Evolutionary conservation across 306 rosid species (phyloP).

Genomic region (Nissolia schottii): DNA sequence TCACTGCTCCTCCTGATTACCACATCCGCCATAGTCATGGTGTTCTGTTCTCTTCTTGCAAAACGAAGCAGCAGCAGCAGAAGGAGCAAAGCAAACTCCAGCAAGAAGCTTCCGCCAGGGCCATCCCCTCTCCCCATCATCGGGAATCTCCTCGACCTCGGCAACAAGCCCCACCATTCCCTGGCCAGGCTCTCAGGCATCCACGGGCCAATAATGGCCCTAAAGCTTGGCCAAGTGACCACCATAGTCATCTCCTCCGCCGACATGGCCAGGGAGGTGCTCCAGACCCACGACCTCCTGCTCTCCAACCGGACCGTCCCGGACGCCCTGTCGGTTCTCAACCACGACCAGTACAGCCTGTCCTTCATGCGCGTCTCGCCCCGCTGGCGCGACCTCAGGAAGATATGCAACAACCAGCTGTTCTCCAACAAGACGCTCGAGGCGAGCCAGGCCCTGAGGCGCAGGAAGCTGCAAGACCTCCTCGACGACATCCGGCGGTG

Average conservation of each 20-base stretch:
- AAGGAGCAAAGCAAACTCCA: background rate
- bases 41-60: background rate
- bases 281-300: constrained; percentile 21
- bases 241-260: constrained; percentile 12
- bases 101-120: constrained; percentile 59
- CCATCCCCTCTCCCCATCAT: constrained; percentile 32
- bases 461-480: constrained; percentile 28
- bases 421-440: constrained; percentile 36
- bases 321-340: background rate
- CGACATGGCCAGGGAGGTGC: constrained; percentile 33
- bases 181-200: background rate
- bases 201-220: constrained; percentile 25
- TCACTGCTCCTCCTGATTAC: background rate
- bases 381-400: constrained; percentile 17
- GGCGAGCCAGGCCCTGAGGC: constrained; percentile 6
- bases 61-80: background rate
- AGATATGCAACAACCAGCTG: constrained; percentile 24
- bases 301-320: constrained; percentile 20
- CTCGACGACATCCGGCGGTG: background rate
- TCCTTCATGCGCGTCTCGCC: constrained; percentile 30
- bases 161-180: constrained; percentile 24
- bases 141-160: background rate
- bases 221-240: constrained; percentile 14
- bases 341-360: constrained; percentile 17
- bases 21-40: background rate